These are phyloP conservation scores for Scleromitrula shiraiana DNA, from an alignment of 2,329 filamentous ascomycete genomes.

Conservation along the genomic window DNA sequence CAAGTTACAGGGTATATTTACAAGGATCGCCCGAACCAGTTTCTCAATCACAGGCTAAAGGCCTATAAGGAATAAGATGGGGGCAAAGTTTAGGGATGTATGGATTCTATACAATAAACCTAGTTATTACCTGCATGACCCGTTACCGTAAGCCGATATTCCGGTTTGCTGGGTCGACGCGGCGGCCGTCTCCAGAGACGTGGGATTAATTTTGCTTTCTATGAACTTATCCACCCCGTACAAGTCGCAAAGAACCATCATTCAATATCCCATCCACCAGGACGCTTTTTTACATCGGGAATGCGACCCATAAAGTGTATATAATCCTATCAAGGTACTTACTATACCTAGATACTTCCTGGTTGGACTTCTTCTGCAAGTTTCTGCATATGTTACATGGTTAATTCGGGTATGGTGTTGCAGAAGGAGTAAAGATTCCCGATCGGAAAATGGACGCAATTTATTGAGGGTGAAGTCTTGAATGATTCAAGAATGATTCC, in stretches of 20 bases:
- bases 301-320: neutral
- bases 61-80: neutral
- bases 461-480: neutral
- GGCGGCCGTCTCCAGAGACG: constrained; percentile 7
- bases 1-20: neutral
- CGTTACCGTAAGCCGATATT: constrained; percentile 5
- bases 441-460: neutral
- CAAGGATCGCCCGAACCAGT: too few species aligned
- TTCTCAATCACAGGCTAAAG: too few species aligned
- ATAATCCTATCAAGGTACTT: neutral
- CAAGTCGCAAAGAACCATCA: neutral
- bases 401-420: neutral
- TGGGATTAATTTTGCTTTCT: neutral
- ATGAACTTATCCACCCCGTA: neutral
- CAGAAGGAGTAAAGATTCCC: constrained; percentile 6
- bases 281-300: neutral
- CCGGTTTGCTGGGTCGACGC: constrained; percentile 9
- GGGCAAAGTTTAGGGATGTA: neutral
- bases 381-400: constrained; percentile 1
- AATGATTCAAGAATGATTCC: neutral
- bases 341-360: neutral
- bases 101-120: neutral
- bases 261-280: neutral
- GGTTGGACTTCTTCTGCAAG: neutral
- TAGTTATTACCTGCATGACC: constrained; percentile 9